Conservation (phyloP, 345 rosid species). For the Salix arbutifolia region DNA sequence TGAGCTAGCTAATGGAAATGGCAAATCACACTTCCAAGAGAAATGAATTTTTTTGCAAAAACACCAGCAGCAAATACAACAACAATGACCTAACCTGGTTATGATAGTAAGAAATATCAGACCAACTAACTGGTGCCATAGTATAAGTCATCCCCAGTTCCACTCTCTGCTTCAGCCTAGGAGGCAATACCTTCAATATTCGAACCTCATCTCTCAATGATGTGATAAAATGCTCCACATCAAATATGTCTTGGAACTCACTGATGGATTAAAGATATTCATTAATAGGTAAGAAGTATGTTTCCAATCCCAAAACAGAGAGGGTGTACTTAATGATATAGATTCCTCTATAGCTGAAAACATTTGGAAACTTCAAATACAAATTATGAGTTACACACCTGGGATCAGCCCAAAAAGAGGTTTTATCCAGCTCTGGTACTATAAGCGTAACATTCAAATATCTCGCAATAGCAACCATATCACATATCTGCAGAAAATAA, state of each 20-base stretch:
- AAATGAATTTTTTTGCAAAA: not conserved
- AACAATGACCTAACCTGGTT: constrained; percentile 42
- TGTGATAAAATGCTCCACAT: constrained; percentile 72
- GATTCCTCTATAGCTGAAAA: not conserved
- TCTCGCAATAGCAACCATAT: constrained; percentile 86
- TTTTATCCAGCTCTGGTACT: constrained; percentile 62
- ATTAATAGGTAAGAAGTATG: not conserved
- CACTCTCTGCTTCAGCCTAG: constrained; percentile 61
- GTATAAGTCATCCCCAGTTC: constrained; percentile 54
- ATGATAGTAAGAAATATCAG: constrained; percentile 71
- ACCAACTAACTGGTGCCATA: constrained; percentile 89
- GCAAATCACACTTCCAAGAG: not conserved
- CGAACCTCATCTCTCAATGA: constrained; percentile 85
- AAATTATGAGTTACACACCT: constrained; percentile 37
- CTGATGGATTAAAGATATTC: constrained; percentile 35
- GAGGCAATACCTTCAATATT: constrained; percentile 75
- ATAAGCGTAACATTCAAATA: constrained; percentile 79
- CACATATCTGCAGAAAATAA: constrained; percentile 54
- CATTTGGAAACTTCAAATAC: not conserved
- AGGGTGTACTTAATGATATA: not conserved
- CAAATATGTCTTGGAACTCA: constrained; percentile 82
- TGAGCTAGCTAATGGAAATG: not conserved
- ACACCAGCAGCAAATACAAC: not conserved
- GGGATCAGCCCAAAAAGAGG: constrained; percentile 74
- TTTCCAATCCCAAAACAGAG: not conserved